Evolutionary conservation across 352 stramenopile genomes (phyloP).

Genomic region (Phytophthora tubulina): DNA sequence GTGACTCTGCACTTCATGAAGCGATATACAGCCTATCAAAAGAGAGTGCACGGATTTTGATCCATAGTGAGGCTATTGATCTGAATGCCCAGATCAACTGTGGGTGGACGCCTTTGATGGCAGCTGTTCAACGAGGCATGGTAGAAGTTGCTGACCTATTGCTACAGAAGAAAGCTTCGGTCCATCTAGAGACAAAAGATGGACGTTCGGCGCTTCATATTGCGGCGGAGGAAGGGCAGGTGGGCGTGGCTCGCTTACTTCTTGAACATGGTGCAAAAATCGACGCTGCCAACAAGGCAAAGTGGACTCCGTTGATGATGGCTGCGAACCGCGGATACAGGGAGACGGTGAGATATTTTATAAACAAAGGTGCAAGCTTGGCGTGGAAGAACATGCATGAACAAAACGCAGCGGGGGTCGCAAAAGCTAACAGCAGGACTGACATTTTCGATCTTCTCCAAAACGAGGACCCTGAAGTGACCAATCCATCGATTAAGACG

Average conservation of each 20-base stretch:
- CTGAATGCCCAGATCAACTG: conserved; percentile 8
- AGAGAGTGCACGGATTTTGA: conserved; percentile 1
- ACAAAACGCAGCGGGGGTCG: conserved; percentile 1
- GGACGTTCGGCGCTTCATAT: conserved; percentile 26
- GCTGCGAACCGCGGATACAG: conserved; percentile 17
- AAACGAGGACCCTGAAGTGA: conserved; percentile 7
- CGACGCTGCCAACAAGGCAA: neutral
- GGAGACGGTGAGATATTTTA: conserved; percentile 10
- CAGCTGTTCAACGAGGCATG: conserved; percentile 7
- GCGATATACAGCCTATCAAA: conserved; percentile 15
- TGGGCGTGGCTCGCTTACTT: conserved; percentile 13
- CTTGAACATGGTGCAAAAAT: conserved; percentile 7
- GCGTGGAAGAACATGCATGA: neutral
- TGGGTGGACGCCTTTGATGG: conserved; percentile 27
- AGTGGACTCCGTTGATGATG: conserved; percentile 25
- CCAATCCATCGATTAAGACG: neutral
- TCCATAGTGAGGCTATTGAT: neutral
- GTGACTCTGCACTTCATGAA: conserved; percentile 30
- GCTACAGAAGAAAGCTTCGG: conserved; percentile 4
- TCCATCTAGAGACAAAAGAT: conserved; percentile 2
- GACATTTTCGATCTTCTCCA: conserved; percentile 9
- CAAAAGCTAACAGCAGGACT: conserved; percentile 19
- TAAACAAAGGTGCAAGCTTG: conserved; percentile 15
- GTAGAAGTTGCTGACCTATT: conserved; percentile 9
- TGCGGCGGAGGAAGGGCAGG: conserved; percentile 17